Evolutionary conservation across 2,329 filamentous ascomycete species (phyloP).

Genomic region (Fusarium torreyae): DNA sequence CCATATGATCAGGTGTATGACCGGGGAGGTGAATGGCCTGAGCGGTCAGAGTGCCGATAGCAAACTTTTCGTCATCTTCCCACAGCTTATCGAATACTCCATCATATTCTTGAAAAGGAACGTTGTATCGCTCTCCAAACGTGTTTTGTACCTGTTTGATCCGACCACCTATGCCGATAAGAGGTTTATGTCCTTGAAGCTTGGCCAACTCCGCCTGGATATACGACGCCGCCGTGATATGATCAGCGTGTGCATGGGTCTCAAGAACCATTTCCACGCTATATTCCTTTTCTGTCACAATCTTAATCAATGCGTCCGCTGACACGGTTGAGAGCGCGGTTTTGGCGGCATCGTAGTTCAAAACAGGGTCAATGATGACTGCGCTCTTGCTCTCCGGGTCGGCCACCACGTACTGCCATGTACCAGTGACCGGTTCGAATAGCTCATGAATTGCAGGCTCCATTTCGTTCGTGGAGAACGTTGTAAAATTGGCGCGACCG

Average conservation of each 20-base stretch:
- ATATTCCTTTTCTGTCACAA: constrained; percentile 63
- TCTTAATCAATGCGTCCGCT: constrained; percentile 66
- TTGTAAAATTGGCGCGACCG: background rate
- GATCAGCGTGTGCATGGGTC: constrained; percentile 74
- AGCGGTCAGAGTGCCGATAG: constrained; percentile 63
- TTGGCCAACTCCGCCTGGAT: constrained; percentile 63
- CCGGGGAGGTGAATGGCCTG: constrained; percentile 70
- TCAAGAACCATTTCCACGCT: constrained; percentile 69
- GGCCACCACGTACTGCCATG: constrained; percentile 74
- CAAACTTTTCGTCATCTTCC: constrained; percentile 67
- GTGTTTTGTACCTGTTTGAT: constrained; percentile 66
- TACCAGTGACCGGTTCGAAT: constrained; percentile 57
- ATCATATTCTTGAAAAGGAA: constrained; percentile 60
- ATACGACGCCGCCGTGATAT: constrained; percentile 72
- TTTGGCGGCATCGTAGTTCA: constrained; percentile 67
- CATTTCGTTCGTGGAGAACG: background rate
- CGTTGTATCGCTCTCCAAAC: constrained; percentile 65
- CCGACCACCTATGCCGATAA: constrained; percentile 69
- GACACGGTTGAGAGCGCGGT: constrained; percentile 63
- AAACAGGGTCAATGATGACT: constrained; percentile 74
- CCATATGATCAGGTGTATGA: constrained; percentile 73
- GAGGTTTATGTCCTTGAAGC: constrained; percentile 55
- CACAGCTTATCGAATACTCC: constrained; percentile 68
- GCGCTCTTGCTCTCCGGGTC: constrained; percentile 65
- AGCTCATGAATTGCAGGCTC: constrained; percentile 38